phyloP scores from a whole-genome alignment of 1,284 basidiomycete genomes.

The Ceratobasidium sp. region DNA sequence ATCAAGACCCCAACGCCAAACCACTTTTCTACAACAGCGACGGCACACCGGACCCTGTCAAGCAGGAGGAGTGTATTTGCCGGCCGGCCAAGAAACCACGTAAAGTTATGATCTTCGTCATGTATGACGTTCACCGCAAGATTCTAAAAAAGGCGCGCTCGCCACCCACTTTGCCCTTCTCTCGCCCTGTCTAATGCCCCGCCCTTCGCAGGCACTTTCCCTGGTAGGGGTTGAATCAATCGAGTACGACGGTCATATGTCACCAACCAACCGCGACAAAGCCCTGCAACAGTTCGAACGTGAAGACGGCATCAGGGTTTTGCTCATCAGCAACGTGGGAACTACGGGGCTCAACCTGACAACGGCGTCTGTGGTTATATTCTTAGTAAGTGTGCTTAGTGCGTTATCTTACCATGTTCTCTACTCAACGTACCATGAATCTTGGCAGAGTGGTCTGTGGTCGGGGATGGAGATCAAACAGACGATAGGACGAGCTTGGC shows the following conservation, averaged over 20 bases:
- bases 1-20: background rate
- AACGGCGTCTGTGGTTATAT: conserved; percentile 28
- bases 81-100: background rate
- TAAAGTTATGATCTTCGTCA: conserved; percentile 9
- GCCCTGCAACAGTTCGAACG: conserved; percentile 14
- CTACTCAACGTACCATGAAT: background rate
- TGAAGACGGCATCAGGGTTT: background rate
- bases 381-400: background rate
- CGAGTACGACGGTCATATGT: conserved; percentile 33
- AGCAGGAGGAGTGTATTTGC: background rate
- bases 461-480: conserved; percentile 30
- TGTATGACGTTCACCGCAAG: background rate
- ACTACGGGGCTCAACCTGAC: conserved; percentile 26
- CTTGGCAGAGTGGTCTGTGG: conserved; percentile 21
- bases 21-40: conserved; percentile 21
- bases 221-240: background rate
- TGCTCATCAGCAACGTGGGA: conserved; percentile 37
- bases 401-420: background rate
- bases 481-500: conserved; percentile 4
- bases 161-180: background rate
- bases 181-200: background rate
- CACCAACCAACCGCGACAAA: background rate
- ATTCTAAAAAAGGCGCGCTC: background rate
- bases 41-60: background rate
- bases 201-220: background rate